These are phyloP conservation scores for Boletus pseudopeckii DNA, from an alignment of 768 basidiomycete species.

Conservation along the genomic window DNA sequence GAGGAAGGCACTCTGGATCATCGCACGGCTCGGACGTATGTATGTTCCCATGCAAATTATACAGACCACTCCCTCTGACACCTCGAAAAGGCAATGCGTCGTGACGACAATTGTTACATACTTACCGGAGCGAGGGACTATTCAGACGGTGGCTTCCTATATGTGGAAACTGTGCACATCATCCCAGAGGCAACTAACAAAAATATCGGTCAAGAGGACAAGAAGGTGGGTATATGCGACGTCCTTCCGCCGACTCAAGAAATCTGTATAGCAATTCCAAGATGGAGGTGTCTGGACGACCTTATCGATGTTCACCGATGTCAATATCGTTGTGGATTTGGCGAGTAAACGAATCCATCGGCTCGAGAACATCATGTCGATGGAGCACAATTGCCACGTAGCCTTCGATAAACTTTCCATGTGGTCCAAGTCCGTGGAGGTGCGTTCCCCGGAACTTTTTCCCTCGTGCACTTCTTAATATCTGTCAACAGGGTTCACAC, in stretches of 20 bases:
- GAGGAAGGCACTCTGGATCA: not conserved
- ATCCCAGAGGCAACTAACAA: not conserved
- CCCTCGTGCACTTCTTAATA: not conserved
- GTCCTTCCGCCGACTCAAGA: too few relatives aligned
- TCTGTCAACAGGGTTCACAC: not conserved
- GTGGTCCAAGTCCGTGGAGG: too few relatives aligned
- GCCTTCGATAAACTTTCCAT: constrained; percentile 1
- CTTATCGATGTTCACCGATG: not conserved
- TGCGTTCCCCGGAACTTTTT: too few relatives aligned
- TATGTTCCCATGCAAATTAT: not conserved
- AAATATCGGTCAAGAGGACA: not conserved
- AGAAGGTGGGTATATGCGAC: not conserved
- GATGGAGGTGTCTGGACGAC: not conserved
- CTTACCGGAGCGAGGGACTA: not conserved
- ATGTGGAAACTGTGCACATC: not conserved
- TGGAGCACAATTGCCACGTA: not conserved
- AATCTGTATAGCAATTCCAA: too few relatives aligned
- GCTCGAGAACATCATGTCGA: not conserved
- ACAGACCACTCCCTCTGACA: not conserved
- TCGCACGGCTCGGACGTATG: not conserved
- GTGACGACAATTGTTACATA: not conserved
- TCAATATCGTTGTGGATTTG: not conserved
- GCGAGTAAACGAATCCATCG: not conserved
- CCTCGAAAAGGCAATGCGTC: not conserved
- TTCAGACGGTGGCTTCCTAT: not conserved